Conservation (phyloP, 2,329 filamentous ascomycete genomes). For the Laburnicola sp. region DNA sequence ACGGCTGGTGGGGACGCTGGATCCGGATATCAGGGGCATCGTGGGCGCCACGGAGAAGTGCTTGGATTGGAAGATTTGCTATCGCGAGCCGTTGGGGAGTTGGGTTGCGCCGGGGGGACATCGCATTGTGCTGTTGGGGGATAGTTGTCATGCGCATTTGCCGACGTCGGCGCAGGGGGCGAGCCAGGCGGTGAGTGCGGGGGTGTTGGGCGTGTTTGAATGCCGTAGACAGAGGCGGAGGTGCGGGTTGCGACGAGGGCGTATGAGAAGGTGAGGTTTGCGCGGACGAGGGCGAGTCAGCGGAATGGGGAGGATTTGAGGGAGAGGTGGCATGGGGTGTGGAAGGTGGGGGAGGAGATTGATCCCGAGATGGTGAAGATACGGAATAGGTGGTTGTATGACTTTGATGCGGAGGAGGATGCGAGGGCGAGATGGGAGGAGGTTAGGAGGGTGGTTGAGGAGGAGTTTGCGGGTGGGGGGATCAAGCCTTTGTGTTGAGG, state of each 20-base stretch:
- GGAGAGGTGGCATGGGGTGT: constrained; percentile 26
- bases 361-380: constrained; percentile 30
- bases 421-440: constrained; percentile 18
- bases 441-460: constrained; percentile 12
- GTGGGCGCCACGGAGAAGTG: constrained; percentile 51
- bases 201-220: constrained; percentile 22
- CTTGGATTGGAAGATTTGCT: constrained; percentile 59
- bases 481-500: constrained; percentile 22
- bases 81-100: constrained; percentile 54
- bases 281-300: constrained; percentile 26
- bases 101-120: constrained; percentile 53
- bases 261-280: constrained; percentile 29
- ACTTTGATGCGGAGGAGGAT: constrained; percentile 25
- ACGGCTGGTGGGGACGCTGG: constrained; percentile 37
- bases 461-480: constrained; percentile 16
- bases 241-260: constrained; percentile 23
- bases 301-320: constrained; percentile 29
- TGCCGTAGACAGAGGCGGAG: constrained; percentile 12
- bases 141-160: constrained; percentile 57
- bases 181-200: constrained; percentile 54
- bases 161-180: constrained; percentile 57
- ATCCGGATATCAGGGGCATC: constrained; percentile 52
- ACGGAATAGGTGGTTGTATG: constrained; percentile 26
- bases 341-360: constrained; percentile 26
- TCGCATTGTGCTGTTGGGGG: constrained; percentile 55